phyloP scores from a whole-genome alignment of 768 basidiomycete species.

The Mycena belliarum region DNA sequence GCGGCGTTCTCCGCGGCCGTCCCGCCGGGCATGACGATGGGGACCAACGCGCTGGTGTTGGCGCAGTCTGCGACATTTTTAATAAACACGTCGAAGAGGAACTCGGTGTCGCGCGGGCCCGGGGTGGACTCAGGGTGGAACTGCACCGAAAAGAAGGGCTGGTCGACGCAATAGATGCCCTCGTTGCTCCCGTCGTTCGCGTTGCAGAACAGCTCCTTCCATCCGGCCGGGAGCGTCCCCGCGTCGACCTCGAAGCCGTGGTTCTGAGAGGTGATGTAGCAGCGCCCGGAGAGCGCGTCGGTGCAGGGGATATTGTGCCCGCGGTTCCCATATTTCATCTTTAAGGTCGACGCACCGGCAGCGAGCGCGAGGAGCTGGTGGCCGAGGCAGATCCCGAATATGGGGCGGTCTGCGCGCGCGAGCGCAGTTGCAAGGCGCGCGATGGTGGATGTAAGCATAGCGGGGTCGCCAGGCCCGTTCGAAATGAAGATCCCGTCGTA shows the following conservation, averaged over 20 bases:
- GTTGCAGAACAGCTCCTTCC: constrained; percentile 94
- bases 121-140: constrained; percentile 98
- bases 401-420: constrained; percentile 75
- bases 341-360: constrained; percentile 90
- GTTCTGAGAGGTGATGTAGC: constrained; percentile 99
- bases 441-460: constrained; percentile 76
- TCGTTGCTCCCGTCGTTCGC: constrained; percentile 98
- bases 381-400: constrained; percentile 98
- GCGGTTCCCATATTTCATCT: constrained; percentile 99
- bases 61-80: constrained; percentile 79
- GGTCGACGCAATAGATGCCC: constrained; percentile 90
- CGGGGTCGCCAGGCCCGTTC: constrained; percentile 97
- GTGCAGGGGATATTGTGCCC: constrained; percentile 99
- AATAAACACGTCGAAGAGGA: constrained; percentile 97
- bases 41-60: constrained; percentile 50
- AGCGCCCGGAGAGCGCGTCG: constrained; percentile 88
- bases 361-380: constrained; percentile 97
- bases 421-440: constrained; percentile 64
- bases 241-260: constrained; percentile 96
- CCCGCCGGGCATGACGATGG: constrained; percentile 76
- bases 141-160: constrained; percentile 98
- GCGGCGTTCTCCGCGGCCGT: constrained; percentile 80
- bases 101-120: constrained; percentile 97
- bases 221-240: constrained; percentile 71
- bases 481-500: constrained; percentile 97